A percentile compares a stretch with the other conserved stretches of the same genome.
These are phyloP conservation scores for Phoma herbarum DNA, from an alignment of 2,329 filamentous ascomycete species.

Conservation along the genomic window DNA sequence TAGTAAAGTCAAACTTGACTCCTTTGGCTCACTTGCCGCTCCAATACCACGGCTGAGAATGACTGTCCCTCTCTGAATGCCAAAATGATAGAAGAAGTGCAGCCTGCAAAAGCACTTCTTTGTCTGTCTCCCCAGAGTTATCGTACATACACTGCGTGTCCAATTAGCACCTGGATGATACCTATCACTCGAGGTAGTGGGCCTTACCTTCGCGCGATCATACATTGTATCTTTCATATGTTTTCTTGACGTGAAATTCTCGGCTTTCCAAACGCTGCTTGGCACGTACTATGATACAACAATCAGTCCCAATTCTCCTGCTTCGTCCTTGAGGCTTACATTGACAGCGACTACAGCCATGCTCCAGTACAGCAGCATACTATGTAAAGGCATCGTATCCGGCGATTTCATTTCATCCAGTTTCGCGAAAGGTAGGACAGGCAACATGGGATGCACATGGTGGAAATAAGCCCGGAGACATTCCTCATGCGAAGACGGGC, in stretches of 20 bases:
- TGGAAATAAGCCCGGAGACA: conserved; percentile 15
- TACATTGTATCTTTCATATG: conserved; percentile 20
- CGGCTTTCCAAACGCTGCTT: conserved; percentile 10
- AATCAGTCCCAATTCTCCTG: neutral
- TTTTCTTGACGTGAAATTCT: conserved; percentile 11
- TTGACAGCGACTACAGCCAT: conserved; percentile 19
- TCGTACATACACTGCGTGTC: conserved; percentile 12
- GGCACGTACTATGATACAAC: conserved; percentile 5
- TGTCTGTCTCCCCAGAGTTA: conserved; percentile 16
- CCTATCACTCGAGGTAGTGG: no score
- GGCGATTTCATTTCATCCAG: neutral
- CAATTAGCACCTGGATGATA: neutral
- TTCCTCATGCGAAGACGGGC: conserved; percentile 4
- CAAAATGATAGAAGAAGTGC: conserved; percentile 16
- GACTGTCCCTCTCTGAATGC: conserved; percentile 19
- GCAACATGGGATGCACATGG: conserved; percentile 15
- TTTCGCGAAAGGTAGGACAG: conserved; percentile 5
- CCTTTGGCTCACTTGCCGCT: conserved; percentile 8
- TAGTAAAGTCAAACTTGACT: neutral
- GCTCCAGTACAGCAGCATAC: conserved; percentile 17
- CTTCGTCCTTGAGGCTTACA: neutral
- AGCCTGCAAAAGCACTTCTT: conserved; percentile 11
- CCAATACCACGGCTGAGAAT: conserved; percentile 21
- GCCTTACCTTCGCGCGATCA: conserved; percentile 10
- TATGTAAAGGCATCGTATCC: neutral